Evolutionary conservation across 495 filamentous ascomycete genomes (phyloP), one percentile per base, ranked within the genome.

Genomic region (Haplographium delicatum): DNA sequence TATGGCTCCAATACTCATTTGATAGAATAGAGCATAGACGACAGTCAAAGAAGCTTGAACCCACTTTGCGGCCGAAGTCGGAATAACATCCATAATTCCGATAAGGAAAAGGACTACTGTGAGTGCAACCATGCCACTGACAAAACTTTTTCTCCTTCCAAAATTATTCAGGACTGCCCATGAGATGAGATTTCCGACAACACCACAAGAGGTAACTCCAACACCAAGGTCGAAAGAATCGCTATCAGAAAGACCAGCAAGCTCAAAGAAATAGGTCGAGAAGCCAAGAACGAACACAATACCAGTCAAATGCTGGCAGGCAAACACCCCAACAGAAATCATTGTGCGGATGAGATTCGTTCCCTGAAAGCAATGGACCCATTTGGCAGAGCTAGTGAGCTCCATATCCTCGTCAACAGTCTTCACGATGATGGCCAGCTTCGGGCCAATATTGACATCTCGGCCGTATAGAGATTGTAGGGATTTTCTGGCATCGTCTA

Each of bases 181-280:
- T 1, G 50, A 72, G 6, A 71, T 66, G 23, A 76, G 70, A 4
- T 72, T 73, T 22, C 56, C 50, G 11, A 55, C 18, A 5, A 63
- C 39, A 1, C 60, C 58, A n/a, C 59, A 53, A 1, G 44, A 54
- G 22, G 59, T 63, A 4, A 57, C 55, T n/a, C 62, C 62, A 49
- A 54, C 56, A 37, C 45, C 62, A 60, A 78, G 72, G 48, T 72
- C 59, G 44, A 79, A 79, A 6, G 75, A 70, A 2, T 68, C 53
- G 8, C 67, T 52, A 0, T 69, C 68, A 0, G 68, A 57, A 19
- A 84, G 59, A 1, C 82, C 82, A 1, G 81, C 80, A 28, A 78
- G 72, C 41, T 75, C 66, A 62, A 84, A 85, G 68, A 86, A 83
- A 39, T 80, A 82, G 1, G 79, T 83, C 0, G 74, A 73, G 47